phyloP scores from a whole-genome alignment of 345 rosid genomes.

The Salix koriyanagi region DNA sequence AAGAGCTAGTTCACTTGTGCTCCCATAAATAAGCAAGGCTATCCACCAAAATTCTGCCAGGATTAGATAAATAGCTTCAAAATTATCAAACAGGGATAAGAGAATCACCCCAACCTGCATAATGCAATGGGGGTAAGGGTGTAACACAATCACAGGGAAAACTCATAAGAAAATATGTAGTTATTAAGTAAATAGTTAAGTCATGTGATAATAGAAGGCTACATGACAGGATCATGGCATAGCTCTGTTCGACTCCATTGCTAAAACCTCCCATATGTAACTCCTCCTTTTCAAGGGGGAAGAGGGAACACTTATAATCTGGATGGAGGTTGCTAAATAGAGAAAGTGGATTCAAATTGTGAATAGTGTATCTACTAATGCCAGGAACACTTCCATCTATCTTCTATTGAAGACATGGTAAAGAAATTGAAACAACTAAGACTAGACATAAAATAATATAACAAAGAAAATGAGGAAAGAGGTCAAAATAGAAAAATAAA shows the following conservation, averaged over 20 bases:
- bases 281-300: not conserved
- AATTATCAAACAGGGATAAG: not conserved
- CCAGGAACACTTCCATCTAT: not conserved
- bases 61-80: not conserved
- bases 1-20: not conserved
- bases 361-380: not conserved
- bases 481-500: not conserved
- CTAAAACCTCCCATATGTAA: not conserved
- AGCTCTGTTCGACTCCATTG: not conserved
- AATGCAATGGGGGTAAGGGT: not conserved
- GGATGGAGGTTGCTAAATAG: not conserved
- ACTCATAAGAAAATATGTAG: not conserved
- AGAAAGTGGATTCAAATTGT: not conserved
- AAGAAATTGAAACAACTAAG: not conserved
- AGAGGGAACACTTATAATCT: not conserved
- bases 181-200: not conserved
- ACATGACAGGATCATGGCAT: not conserved
- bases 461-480: not conserved
- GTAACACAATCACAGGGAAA: not conserved
- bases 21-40: not conserved
- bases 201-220: not conserved
- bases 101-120: not conserved
- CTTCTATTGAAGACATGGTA: not conserved
- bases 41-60: not conserved
- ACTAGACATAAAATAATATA: not conserved